Base-by-base conservation (phyloP, 768 basidiomycete genomes). In the Cystobasidium tubakii region DNA sequence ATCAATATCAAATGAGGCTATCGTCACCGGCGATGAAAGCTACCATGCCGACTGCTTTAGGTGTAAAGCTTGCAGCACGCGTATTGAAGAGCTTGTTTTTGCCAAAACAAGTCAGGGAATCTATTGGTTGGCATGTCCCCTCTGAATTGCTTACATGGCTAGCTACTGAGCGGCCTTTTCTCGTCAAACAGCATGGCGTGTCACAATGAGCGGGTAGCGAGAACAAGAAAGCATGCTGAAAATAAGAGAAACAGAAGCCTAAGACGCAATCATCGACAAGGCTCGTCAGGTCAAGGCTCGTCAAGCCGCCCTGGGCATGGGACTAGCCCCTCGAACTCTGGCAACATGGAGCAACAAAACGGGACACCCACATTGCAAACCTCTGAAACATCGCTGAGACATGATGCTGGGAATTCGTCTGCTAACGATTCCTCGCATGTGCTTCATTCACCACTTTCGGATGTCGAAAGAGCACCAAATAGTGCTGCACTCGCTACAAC, bases 1-100 rank as follows among this genome's bases (percentile, higher is more conserved):
- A 72, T 91, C 93, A 55, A 99, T 99, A 76, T 88, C 94, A 71
- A 94, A 99, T 83, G 96, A 99, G 80, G 96, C 96, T 12, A 97
- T 98, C 81, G 97, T 99, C 91, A 95, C 96, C 7, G 96, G 92
- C 74, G 93, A 99, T 82, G 96, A 98, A 80, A 92, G 92, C 0
- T 99, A 98, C 78, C 96, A 98, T 81, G 94, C 96, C 4, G 90
- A 93, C 76, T 99, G 96, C 83, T 99, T 99, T 85, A 94, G 95
- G 77, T 99, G 96, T 84, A 89, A 91, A 79, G 89, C 92, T 65
- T 99, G 96, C 84, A 87, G 87, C 81, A 89, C 90, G 80, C 86
- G 92, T 73, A 99, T 99, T 76, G 94, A 98, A 82, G 96, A 99
- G 81, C 87, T 98, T 66, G 92, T 98, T 72, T 99, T 97, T 76